These are phyloP conservation scores for Fusarium sp. DNA, from an alignment of 2,329 filamentous ascomycete species.

Conservation along the genomic window DNA sequence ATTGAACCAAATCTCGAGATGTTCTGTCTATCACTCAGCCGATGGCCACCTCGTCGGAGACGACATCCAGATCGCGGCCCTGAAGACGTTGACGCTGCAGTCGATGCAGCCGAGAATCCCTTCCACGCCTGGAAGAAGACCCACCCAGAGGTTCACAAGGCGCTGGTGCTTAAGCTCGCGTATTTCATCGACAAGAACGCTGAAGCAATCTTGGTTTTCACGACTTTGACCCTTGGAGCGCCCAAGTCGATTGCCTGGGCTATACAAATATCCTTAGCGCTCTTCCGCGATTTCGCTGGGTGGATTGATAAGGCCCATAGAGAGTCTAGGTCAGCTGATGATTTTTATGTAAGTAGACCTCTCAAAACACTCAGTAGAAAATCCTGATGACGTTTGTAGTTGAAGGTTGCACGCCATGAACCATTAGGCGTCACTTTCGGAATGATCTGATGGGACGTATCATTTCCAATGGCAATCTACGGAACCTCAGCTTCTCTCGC, in stretches of 20 bases:
- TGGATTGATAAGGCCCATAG: accelerated
- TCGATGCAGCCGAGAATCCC: accelerated
- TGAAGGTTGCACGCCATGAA: neutral
- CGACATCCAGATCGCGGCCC: neutral
- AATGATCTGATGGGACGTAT: accelerated
- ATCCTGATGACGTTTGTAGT: neutral
- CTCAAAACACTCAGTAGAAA: too few relatives aligned
- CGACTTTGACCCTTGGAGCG: neutral
- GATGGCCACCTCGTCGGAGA: accelerated
- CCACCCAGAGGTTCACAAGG: accelerated
- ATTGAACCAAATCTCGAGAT: accelerated
- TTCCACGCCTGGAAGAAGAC: neutral
- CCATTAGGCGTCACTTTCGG: accelerated
- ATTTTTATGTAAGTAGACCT: neutral
- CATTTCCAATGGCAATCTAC: neutral
- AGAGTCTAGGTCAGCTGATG: accelerated
- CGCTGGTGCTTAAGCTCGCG: accelerated
- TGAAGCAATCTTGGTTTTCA: neutral
- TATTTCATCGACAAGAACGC: neutral
- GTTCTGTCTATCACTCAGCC: neutral
- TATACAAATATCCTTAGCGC: neutral
- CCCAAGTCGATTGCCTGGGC: accelerated
- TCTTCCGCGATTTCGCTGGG: neutral
- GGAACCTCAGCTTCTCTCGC: neutral
- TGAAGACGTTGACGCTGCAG: neutral